Evolutionary conservation across 768 basidiomycete species (phyloP).

Genomic region (Infundibulicybe gibba): DNA sequence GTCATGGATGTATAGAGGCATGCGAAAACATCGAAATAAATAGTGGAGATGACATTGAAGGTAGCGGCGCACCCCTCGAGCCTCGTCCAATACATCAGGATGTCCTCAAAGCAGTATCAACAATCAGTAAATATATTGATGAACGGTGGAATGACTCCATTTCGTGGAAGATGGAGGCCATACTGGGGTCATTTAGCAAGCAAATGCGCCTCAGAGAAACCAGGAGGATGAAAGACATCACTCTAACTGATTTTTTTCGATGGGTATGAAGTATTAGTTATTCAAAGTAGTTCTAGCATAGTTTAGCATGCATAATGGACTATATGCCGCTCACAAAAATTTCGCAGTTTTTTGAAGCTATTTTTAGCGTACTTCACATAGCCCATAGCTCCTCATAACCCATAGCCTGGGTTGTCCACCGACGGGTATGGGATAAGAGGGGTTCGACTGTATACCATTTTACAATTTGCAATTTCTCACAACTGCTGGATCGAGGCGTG

Average conservation of each 20-base stretch:
- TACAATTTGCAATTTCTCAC: no score
- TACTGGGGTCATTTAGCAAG: constrained; percentile 6
- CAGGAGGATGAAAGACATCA: constrained; percentile 1
- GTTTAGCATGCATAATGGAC: no score
- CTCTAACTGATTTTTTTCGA: constrained; percentile 7
- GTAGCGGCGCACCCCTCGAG: constrained; percentile 7
- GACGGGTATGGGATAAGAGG: no score
- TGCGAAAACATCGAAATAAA: not conserved
- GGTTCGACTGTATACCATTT: no score
- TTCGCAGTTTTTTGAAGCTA: no score
- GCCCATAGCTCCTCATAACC: no score
- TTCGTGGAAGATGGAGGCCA: constrained; percentile 6
- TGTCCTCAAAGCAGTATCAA: constrained; percentile 1
- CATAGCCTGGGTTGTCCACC: no score
- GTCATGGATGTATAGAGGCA: constrained; percentile 15
- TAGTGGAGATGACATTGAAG: not conserved
- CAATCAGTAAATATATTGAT: constrained; percentile 4
- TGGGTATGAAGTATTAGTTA: no score
- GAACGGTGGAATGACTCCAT: constrained; percentile 5
- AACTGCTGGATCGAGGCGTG: no score
- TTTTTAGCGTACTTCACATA: no score
- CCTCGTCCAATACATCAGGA: constrained; percentile 2
- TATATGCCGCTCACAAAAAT: no score
- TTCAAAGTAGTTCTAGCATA: no score
- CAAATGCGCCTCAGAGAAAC: constrained; percentile 6